A percentile compares a stretch with the other conserved stretches of the same genome.
Conservation (phyloP, 805 yeast species). For the Zygotorulaspora danielsina region DNA sequence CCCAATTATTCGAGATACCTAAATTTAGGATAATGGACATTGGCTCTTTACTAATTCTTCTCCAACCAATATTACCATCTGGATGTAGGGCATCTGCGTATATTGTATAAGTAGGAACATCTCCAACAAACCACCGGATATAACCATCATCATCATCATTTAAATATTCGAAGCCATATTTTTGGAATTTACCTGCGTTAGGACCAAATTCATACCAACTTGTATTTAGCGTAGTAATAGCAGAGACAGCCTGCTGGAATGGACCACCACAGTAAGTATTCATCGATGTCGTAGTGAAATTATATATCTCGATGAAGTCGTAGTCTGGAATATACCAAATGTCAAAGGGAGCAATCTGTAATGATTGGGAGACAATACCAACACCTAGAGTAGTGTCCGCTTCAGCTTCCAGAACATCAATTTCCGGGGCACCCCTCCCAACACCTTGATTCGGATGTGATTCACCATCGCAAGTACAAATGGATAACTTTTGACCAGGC, state of each 20-base stretch:
- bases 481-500: constrained; percentile 75
- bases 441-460: constrained; percentile 84
- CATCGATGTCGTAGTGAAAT: constrained; percentile 67
- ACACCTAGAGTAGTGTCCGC: constrained; percentile 49
- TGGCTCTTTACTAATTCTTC: constrained; percentile 83
- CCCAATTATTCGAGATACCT: constrained; percentile 91
- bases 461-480: constrained; percentile 76
- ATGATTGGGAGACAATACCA: constrained; percentile 86
- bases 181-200: constrained; percentile 54
- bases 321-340: constrained; percentile 94
- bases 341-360: constrained; percentile 91
- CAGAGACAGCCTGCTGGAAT: constrained; percentile 88
- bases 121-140: constrained; percentile 83
- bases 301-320: constrained; percentile 67
- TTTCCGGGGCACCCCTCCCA: constrained; percentile 96
- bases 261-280: constrained; percentile 92
- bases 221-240: constrained; percentile 68
- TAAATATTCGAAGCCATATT: constrained; percentile 70
- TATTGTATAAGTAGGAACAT: constrained; percentile 68
- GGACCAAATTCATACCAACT: constrained; percentile 76
- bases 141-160: constrained; percentile 71
- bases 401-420: constrained; percentile 87
- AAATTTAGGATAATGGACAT: constrained; percentile 84
- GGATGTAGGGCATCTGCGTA: constrained; percentile 76
- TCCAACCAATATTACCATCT: constrained; percentile 83